phyloP scores from a whole-genome alignment of 2,329 filamentous ascomycete species.

The Podosphaera xanthii region DNA sequence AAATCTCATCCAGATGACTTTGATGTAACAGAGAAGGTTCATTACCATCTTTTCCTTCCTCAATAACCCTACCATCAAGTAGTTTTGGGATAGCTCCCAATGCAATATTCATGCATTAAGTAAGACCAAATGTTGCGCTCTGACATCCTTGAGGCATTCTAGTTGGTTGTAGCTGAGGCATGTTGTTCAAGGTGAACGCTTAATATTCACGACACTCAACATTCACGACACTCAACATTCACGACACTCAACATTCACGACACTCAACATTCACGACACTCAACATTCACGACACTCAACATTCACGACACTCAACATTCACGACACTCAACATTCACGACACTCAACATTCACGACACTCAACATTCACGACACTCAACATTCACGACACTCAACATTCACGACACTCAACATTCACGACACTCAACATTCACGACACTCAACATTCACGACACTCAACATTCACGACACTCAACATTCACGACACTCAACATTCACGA shows the following conservation, averaged over 20 bases:
- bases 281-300: neutral
- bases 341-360: neutral
- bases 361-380: no score
- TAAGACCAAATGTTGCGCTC: neutral
- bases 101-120: slow-evolving; percentile 1
- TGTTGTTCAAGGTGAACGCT: neutral
- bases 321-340: neutral
- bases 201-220: neutral
- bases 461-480: neutral
- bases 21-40: neutral
- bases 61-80: neutral
- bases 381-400: neutral
- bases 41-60: neutral
- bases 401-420: neutral
- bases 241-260: no score
- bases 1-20: neutral
- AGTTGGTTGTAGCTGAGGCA: neutral
- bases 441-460: no score
- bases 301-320: no score
- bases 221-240: neutral
- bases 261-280: neutral
- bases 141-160: neutral
- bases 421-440: no score
- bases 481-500: neutral
- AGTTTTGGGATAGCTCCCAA: neutral